Evolutionary conservation across 768 basidiomycete genomes (phyloP).

Genomic region (Mycena pura): DNA sequence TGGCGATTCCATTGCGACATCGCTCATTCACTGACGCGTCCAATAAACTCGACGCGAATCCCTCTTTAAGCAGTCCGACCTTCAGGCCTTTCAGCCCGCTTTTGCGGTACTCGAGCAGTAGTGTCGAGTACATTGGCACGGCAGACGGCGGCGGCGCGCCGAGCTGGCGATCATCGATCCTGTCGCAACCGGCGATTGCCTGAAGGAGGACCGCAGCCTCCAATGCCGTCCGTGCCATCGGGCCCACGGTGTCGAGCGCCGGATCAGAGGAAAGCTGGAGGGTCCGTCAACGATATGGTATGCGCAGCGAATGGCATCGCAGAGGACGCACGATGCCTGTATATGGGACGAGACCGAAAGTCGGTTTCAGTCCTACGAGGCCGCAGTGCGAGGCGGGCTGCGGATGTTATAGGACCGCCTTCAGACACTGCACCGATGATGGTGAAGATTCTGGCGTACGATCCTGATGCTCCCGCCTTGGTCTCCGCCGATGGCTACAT

Average conservation of each 20-base stretch:
- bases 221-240: conserved; percentile 18
- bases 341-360: conserved; percentile 23
- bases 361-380: conserved; percentile 23
- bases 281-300: neutral
- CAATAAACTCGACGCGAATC: conserved; percentile 2
- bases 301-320: neutral
- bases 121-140: conserved; percentile 15
- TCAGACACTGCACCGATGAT: neutral
- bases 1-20: conserved; percentile 8
- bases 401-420: neutral
- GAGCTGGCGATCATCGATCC: conserved; percentile 24
- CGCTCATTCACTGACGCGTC: neutral
- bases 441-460: neutral
- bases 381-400: conserved; percentile 20
- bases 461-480: conserved; percentile 44
- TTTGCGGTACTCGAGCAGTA: neutral
- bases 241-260: conserved; percentile 17
- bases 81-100: conserved; percentile 6
- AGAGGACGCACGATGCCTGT: conserved; percentile 17
- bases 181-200: conserved; percentile 21
- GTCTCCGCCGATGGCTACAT: conserved; percentile 55
- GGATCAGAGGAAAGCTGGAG: conserved; percentile 18
- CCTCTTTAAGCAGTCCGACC: conserved; percentile 21
- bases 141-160: conserved; percentile 13
- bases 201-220: conserved; percentile 22